Percentiles rank a stretch among this genome's conserved stretches.
These are phyloP conservation scores for Aulographum hederae DNA, from an alignment of 2,329 filamentous ascomycete species.

Conservation along the genomic window DNA sequence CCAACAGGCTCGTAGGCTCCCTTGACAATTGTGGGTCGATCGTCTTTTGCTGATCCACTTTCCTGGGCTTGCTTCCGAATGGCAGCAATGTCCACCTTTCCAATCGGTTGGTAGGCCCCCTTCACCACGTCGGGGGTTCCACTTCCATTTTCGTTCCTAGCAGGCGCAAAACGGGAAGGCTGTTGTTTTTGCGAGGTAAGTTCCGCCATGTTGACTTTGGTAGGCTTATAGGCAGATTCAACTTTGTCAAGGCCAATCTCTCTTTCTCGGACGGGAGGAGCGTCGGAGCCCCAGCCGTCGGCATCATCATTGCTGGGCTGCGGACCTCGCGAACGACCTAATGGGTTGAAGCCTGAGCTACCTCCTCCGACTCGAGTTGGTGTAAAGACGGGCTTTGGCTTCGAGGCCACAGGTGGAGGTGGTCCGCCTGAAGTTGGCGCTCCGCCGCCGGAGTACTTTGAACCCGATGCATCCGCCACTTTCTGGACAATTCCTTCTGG, in stretches of 20 bases:
- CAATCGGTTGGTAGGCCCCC: slow-evolving; percentile 82
- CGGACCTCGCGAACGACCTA: slow-evolving; percentile 42
- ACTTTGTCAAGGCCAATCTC: slow-evolving; percentile 92
- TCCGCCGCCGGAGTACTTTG: slow-evolving; percentile 69
- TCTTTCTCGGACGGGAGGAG: slow-evolving; percentile 71
- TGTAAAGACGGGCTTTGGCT: slow-evolving; percentile 74
- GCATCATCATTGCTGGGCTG: slow-evolving; percentile 50
- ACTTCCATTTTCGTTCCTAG: slow-evolving; percentile 24
- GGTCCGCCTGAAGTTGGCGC: slow-evolving; percentile 36
- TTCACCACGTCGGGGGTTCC: slow-evolving; percentile 51
- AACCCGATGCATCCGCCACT: slow-evolving; percentile 81
- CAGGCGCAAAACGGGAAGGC: slow-evolving; percentile 38
- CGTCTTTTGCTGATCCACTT: slow-evolving; percentile 38
- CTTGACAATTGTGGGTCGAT: slow-evolving; percentile 71
- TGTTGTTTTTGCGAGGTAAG: slow-evolving; percentile 57
- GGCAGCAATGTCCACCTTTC: slow-evolving; percentile 93
- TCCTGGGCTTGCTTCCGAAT: slow-evolving; percentile 59
- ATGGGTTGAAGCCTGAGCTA: slow-evolving; percentile 42
- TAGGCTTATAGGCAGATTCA: slow-evolving; percentile 79
- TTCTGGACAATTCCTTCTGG: slow-evolving; percentile 82
- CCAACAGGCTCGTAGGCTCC: slow-evolving; percentile 88
- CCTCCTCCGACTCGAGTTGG: slow-evolving; percentile 47
- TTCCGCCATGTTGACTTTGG: slow-evolving; percentile 83
- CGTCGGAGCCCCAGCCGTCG: slow-evolving; percentile 91
- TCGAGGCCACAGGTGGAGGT: slow-evolving; percentile 59